These are phyloP conservation scores for Verticillium longisporum DNA, from an alignment of 2,329 filamentous ascomycete genomes.

Conservation along the genomic window DNA sequence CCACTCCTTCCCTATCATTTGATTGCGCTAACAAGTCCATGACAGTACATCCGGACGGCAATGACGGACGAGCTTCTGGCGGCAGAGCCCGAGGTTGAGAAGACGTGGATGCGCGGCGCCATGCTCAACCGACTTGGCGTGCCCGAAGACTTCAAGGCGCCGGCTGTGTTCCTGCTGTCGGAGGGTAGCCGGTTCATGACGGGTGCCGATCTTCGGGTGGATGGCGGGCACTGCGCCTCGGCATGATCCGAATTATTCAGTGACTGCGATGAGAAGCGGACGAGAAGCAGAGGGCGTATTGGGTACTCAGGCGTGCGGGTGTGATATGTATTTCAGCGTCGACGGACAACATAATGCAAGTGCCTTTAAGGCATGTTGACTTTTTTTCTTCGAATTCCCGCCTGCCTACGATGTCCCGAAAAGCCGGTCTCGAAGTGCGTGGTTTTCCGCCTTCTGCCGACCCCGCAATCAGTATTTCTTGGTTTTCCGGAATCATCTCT, in stretches of 20 bases:
- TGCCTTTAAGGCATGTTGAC: too few species aligned
- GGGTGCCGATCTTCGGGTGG: slow-evolving; percentile 47
- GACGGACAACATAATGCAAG: not conserved
- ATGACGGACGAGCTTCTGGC: slow-evolving; percentile 38
- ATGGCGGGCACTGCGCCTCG: slow-evolving; percentile 46
- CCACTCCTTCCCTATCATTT: not conserved
- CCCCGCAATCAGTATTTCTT: not conserved
- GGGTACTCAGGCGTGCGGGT: not conserved
- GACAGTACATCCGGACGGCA: slow-evolving; percentile 37
- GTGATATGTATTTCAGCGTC: not conserved
- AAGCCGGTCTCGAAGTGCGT: not conserved
- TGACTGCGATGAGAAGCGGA: not conserved
- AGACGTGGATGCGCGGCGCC: slow-evolving; percentile 45
- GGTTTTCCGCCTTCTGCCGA: not conserved
- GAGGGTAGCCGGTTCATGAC: slow-evolving; percentile 53
- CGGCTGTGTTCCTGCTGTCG: slow-evolving; percentile 49
- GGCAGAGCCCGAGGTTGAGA: slow-evolving; percentile 41
- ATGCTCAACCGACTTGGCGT: slow-evolving; percentile 46
- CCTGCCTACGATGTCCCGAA: not conserved
- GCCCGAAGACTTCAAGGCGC: slow-evolving; percentile 52
- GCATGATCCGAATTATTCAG: slow-evolving; percentile 12
- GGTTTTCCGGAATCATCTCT: not conserved
- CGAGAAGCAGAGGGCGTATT: not conserved
- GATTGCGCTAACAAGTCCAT: not conserved
- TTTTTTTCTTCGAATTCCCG: not conserved